Conservation (phyloP, 352 stramenopile genomes). For the Thalassiosira mediterranea region DNA sequence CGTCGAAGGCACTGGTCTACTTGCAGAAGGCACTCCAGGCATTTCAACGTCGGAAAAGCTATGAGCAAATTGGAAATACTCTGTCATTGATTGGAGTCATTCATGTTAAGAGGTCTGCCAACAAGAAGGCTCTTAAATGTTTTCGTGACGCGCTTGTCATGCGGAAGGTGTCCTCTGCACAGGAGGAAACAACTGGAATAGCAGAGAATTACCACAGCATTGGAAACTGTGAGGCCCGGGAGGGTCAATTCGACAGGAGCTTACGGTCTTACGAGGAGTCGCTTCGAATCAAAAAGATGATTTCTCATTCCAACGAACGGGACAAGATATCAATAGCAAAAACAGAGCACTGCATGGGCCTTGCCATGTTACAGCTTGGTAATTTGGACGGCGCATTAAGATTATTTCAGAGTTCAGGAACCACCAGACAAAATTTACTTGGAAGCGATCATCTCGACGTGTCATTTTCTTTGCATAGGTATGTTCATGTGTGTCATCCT, state of each 20-base stretch:
- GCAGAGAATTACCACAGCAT: slow-evolving; percentile 60
- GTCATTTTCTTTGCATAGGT: slow-evolving; percentile 59
- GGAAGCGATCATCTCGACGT: slow-evolving; percentile 58
- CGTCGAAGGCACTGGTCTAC: slow-evolving; percentile 48
- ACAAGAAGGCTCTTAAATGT: slow-evolving; percentile 53
- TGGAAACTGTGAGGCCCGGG: slow-evolving; percentile 50
- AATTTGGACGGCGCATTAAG: slow-evolving; percentile 42
- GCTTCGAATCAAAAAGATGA: slow-evolving; percentile 39
- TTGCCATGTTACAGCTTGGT: slow-evolving; percentile 44
- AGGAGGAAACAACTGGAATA: slow-evolving; percentile 27
- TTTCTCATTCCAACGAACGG: not conserved
- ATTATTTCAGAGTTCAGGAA: slow-evolving; percentile 42
- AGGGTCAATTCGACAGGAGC: slow-evolving; percentile 41
- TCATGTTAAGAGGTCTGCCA: slow-evolving; percentile 41
- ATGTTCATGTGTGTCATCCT: not conserved
- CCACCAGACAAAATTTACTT: slow-evolving; percentile 30
- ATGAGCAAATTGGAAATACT: slow-evolving; percentile 43
- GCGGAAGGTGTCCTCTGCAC: slow-evolving; percentile 17
- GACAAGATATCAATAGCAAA: slow-evolving; percentile 47
- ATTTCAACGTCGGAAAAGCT: slow-evolving; percentile 46
- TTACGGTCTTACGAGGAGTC: slow-evolving; percentile 38
- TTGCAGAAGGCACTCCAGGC: slow-evolving; percentile 46
- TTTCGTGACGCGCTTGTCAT: slow-evolving; percentile 55
- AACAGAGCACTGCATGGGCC: slow-evolving; percentile 54
- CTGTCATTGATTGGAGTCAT: slow-evolving; percentile 51